Base-by-base conservation (phyloP, 306 rosid genomes). In the Macrotyloma uniflorum region DNA sequence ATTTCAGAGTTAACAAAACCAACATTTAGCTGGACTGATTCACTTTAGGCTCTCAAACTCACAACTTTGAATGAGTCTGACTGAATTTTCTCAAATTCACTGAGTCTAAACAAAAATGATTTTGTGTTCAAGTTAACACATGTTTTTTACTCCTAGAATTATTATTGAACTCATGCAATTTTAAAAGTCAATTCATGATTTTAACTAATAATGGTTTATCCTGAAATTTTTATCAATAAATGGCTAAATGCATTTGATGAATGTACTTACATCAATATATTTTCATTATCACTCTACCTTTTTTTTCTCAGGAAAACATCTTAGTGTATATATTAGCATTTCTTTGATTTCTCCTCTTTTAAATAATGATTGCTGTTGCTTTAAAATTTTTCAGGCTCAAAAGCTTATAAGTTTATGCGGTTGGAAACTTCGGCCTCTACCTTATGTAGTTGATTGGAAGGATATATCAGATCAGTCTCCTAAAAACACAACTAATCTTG, bases 341-440 rank as follows among this genome's bases (percentile, higher is more conserved):
- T 69, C 42, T 50, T 67, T 45, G 47, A 26, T 26, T 26, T 26
- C 42, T 43, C 51, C 19, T 45, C 47, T 22, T 55, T 67, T 66
- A 46, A 46, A 20, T 40, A 79, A 74, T 46, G 63, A 30, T 12
- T 49, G 40, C 14, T 79, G 35, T 0, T 55, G 6, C 72, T 74
- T 75, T 26, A 57, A 78, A 46, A 24, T 24, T 82, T 76, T 83
- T 79, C 90, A 95, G 98, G 95, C 96, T 80, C 97, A 85, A 82
- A 91, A 86, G 84, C 84, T 95, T 70, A 86, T 91, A 74, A 87
- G 93, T 86, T 85, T 95, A 72, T 95, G 90, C 13, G 98, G 98
- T 75, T 95, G 98, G 98, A 93, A 88, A 65, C 93, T 89, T 54
- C 98, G 97, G 70, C 71, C 79, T 80, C 88, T 92, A 62, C 93